These are phyloP conservation scores for Chaetomium globosum DNA, from an alignment of 2,329 filamentous ascomycete genomes.

Conservation along the genomic window DNA sequence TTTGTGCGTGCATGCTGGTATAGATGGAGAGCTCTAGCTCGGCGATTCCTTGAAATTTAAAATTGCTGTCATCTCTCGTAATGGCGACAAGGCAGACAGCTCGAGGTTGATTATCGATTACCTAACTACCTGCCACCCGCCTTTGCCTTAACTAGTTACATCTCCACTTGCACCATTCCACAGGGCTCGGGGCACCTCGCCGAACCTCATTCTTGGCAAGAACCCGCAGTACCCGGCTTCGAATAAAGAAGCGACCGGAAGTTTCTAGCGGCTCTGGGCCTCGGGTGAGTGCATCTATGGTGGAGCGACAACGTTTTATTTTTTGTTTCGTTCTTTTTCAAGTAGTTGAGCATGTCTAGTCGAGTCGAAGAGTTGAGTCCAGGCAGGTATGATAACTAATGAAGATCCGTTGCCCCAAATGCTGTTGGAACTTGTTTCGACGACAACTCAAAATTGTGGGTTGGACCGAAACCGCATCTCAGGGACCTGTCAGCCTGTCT, in stretches of 20 bases:
- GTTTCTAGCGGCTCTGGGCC: background rate
- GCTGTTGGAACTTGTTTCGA: background rate
- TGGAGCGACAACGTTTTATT: background rate
- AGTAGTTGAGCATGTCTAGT: too few relatives aligned
- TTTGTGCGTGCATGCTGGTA: background rate
- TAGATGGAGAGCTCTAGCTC: too few relatives aligned
- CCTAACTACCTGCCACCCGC: too few relatives aligned
- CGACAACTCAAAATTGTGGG: background rate
- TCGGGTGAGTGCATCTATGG: background rate
- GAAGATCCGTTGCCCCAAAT: too few relatives aligned
- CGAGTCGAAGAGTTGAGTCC: too few relatives aligned
- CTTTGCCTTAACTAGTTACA: too few relatives aligned
- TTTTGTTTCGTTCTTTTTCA: background rate
- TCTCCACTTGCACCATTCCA: background rate
- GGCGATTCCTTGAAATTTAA: background rate
- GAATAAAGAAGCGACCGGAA: background rate
- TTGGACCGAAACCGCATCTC: background rate
- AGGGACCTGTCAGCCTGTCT: background rate
- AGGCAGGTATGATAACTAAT: too few relatives aligned
- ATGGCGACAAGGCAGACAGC: background rate
- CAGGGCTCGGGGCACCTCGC: background rate
- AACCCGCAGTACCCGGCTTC: background rate
- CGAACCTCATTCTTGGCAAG: background rate
- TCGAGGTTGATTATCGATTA: too few relatives aligned
- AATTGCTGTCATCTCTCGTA: constrained; percentile 1